These are phyloP conservation scores for Tillandsia leiboldiana DNA, from an alignment of 176 grass and related monocot species.

Conservation along the genomic window DNA sequence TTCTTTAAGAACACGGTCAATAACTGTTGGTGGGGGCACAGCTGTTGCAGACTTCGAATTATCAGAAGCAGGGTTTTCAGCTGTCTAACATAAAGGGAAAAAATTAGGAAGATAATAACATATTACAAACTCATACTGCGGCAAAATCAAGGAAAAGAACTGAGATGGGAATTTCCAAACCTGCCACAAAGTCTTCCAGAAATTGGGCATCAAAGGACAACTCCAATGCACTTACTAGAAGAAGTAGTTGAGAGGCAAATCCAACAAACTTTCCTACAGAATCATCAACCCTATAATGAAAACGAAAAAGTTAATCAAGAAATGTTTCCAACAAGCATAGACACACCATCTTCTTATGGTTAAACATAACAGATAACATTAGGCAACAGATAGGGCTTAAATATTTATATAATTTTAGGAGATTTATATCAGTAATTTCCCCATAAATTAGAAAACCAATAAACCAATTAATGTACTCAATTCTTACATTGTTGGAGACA, in stretches of 20 bases:
- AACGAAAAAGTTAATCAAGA: constrained; percentile 12
- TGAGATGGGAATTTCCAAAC: constrained; percentile 41
- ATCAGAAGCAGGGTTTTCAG: constrained; percentile 67
- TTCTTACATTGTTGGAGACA: constrained; percentile 72
- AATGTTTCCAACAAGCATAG: constrained; percentile 12
- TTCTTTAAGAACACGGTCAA: constrained; percentile 93
- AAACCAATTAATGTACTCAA: constrained; percentile 12
- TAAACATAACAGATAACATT: too few species aligned
- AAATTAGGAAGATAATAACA: constrained; percentile 46
- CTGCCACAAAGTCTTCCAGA: constrained; percentile 90
- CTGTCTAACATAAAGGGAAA: constrained; percentile 61
- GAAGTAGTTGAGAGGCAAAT: constrained; percentile 78
- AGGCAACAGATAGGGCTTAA: not conserved
- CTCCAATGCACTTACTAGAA: constrained; percentile 66
- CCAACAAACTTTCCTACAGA: constrained; percentile 86
- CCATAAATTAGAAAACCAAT: constrained; percentile 4
- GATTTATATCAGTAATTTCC: not conserved
- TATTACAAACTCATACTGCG: not conserved
- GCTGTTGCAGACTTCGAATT: constrained; percentile 52
- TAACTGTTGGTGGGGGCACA: constrained; percentile 73
- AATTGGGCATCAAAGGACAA: constrained; percentile 63
- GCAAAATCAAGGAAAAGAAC: constrained; percentile 4
- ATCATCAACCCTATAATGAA: constrained; percentile 68
- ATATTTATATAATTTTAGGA: not conserved
- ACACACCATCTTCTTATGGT: too few species aligned